Evolutionary conservation across 371 early-diverging fungal genomes (phyloP).

Genomic region (Dichotomocladium elegans): DNA sequence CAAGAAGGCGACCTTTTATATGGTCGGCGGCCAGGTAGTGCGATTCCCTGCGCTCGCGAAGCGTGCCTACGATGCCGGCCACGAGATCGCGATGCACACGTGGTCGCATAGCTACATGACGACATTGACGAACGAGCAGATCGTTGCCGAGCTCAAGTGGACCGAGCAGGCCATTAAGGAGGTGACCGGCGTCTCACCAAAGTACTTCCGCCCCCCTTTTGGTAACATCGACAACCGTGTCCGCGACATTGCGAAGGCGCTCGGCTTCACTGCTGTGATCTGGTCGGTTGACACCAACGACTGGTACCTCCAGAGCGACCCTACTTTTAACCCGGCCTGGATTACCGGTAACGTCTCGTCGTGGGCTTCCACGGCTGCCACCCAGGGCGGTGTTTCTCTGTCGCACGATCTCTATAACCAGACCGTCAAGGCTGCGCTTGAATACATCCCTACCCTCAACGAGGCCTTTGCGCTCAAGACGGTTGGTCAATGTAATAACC

Average conservation of each 20-base stretch:
- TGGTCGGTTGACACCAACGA: conserved; percentile 48
- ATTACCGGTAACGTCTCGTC: conserved; percentile 34
- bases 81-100: conserved; percentile 56
- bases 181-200: conserved; percentile 56
- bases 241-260: conserved; percentile 39
- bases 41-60: conserved; percentile 40
- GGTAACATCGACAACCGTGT: conserved; percentile 55
- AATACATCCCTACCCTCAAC: conserved; percentile 29
- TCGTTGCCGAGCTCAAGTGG: conserved; percentile 65
- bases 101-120: conserved; percentile 62
- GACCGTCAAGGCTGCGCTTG: conserved; percentile 38
- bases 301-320: conserved; percentile 23
- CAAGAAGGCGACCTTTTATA: conserved; percentile 51
- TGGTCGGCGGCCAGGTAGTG: conserved; percentile 49
- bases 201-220: conserved; percentile 58
- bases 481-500: conserved; percentile 38
- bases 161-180: conserved; percentile 56
- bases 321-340: conserved; percentile 16
- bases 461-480: conserved; percentile 36
- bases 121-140: conserved; percentile 54
- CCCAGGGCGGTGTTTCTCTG: conserved; percentile 35
- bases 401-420: conserved; percentile 38
- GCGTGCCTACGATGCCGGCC: conserved; percentile 38
- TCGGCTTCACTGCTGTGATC: conserved; percentile 43
- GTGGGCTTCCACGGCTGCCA: conserved; percentile 29